These are phyloP conservation scores for Diplosphaera chodatii DNA, from an alignment of 139 green algal genomes.

Conservation along the genomic window DNA sequence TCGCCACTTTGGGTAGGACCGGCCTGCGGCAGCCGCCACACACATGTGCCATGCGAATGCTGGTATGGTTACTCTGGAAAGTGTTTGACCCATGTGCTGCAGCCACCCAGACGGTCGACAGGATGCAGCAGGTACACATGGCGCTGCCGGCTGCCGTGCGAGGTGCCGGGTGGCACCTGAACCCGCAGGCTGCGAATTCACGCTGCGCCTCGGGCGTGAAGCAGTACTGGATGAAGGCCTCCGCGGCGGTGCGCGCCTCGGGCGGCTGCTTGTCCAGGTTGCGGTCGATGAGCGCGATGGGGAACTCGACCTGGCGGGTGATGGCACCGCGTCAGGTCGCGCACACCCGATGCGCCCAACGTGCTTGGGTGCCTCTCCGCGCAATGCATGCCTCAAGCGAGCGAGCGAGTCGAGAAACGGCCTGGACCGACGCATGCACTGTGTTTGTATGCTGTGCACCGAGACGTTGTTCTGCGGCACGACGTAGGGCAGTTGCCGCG, in stretches of 20 bases:
- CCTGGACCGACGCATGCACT: no score
- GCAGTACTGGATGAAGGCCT: conserved; percentile 63
- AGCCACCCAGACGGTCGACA: no score
- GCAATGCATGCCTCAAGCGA: no score
- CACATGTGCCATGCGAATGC: no score
- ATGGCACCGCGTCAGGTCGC: neutral
- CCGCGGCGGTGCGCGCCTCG: conserved; percentile 38
- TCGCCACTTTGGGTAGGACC: conserved; percentile 6
- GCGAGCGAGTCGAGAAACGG: no score
- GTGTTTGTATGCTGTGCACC: conserved; percentile 6
- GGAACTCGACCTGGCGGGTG: conserved; percentile 17
- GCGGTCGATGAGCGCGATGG: conserved; percentile 31
- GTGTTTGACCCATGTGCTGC: no score
- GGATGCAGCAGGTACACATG: conserved; percentile 11
- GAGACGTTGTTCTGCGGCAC: conserved; percentile 51
- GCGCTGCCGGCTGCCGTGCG: no score
- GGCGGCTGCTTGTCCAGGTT: conserved; percentile 21
- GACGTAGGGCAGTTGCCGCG: conserved; percentile 66
- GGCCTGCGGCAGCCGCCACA: conserved; percentile 22
- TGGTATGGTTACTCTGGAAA: no score
- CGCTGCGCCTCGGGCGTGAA: conserved; percentile 60
- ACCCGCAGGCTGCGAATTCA: conserved; percentile 68
- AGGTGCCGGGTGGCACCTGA: conserved; percentile 33
- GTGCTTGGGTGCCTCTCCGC: no score
- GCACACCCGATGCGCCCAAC: neutral